phyloP scores from a whole-genome alignment of 2,329 filamentous ascomycete genomes.

The Pyrenophora teres region DNA sequence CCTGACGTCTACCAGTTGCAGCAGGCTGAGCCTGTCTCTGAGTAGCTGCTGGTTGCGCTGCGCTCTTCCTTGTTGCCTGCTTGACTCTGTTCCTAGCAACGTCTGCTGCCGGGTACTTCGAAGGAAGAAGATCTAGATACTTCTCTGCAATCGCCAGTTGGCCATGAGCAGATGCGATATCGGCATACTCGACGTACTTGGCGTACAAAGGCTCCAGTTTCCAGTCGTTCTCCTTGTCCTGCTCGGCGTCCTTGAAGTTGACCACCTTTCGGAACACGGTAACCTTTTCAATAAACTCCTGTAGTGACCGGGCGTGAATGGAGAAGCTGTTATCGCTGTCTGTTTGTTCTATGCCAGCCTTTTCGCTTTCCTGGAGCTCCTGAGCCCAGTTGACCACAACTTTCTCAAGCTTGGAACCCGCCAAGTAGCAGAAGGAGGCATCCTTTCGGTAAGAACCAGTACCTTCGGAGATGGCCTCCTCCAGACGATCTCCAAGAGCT shows the following conservation, averaged over 20 bases:
- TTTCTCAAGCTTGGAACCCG: constrained; percentile 96
- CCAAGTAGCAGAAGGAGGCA: constrained; percentile 94
- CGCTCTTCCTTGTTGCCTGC: constrained; percentile 73
- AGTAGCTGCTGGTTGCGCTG: constrained; percentile 49
- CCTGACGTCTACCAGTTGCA: constrained; percentile 39
- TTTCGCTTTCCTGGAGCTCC: constrained; percentile 84
- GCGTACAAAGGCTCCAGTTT: constrained; percentile 87
- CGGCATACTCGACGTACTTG: constrained; percentile 96
- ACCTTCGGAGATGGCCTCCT: constrained; percentile 66
- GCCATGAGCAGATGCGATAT: constrained; percentile 89
- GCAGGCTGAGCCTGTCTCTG: constrained; percentile 49
- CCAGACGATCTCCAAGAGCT: constrained; percentile 86
- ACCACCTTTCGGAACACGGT: constrained; percentile 94
- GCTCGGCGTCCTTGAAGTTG: constrained; percentile 83
- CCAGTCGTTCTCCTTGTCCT: constrained; percentile 75
- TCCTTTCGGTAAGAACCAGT: constrained; percentile 69
- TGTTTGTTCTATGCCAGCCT: constrained; percentile 70
- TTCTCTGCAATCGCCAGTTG: constrained; percentile 85
- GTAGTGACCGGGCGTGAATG: constrained; percentile 83
- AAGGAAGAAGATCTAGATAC: constrained; percentile 86
- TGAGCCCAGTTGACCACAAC: constrained; percentile 92
- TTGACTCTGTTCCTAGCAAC: constrained; percentile 83
- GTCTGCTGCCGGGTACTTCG: constrained; percentile 83
- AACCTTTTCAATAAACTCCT: constrained; percentile 97
- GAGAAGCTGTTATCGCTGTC: constrained; percentile 83